A percentile compares a stretch with the other conserved stretches of the same genome.
These are phyloP conservation scores for Terana coerulea DNA, from an alignment of 768 basidiomycete genomes.

Conservation along the genomic window DNA sequence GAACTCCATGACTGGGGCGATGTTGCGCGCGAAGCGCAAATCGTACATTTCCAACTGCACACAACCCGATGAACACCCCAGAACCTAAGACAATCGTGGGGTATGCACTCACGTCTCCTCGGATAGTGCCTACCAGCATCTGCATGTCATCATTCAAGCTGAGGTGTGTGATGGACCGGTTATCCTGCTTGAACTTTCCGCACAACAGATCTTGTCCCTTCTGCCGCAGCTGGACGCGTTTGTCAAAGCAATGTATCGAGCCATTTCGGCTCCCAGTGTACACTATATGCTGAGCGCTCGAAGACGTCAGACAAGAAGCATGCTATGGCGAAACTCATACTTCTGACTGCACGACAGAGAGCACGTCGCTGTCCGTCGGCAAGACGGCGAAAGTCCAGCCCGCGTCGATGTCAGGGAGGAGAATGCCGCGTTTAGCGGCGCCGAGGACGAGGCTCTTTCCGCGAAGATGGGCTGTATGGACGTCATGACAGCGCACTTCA, in stretches of 20 bases:
- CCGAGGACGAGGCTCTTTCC: conserved; percentile 51
- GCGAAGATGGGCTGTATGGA: conserved; percentile 52
- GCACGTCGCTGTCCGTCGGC: conserved; percentile 58
- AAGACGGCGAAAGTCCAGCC: conserved; percentile 38
- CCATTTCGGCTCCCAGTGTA: conserved; percentile 56
- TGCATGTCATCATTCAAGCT: conserved; percentile 45
- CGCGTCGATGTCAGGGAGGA: conserved; percentile 42
- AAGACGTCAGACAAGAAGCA: not conserved
- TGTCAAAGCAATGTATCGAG: conserved; percentile 53
- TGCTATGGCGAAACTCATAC: not conserved
- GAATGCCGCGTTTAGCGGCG: conserved; percentile 46
- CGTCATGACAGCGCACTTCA: conserved; percentile 45
- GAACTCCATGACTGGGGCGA: conserved; percentile 43
- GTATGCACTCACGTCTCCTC: conserved; percentile 53
- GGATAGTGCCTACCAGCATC: conserved; percentile 53
- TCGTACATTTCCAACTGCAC: conserved; percentile 58
- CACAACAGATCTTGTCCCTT: conserved; percentile 39
- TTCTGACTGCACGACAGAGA: conserved; percentile 45
- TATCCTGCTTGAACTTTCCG: conserved; percentile 28
- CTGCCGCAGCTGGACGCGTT: conserved; percentile 14
- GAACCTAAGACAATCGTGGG: not conserved
- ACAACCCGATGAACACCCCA: not conserved
- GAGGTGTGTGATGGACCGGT: conserved; percentile 53
- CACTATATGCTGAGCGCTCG: conserved; percentile 39
- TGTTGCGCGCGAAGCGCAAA: conserved; percentile 47